Evolutionary conservation across 257 asterid species (phyloP).

Genomic region (Fraxinus quadrangulata): DNA sequence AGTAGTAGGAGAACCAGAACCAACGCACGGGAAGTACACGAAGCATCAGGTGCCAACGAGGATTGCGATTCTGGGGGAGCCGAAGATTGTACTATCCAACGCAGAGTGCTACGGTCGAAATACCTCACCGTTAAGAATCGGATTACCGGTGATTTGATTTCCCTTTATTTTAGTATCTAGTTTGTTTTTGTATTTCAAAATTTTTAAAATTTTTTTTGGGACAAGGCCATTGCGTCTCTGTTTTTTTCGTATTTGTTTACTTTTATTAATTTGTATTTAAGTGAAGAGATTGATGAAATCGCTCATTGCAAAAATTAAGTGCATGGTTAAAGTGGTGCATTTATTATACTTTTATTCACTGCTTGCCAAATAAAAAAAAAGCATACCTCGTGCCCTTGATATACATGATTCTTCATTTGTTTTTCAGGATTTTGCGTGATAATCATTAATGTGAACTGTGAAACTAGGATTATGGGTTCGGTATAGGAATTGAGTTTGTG

Average conservation of each 20-base stretch:
- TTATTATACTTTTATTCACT: neutral
- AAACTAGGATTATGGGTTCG: neutral
- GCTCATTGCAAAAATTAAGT: neutral
- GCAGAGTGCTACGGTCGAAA: slow-evolving; percentile 54
- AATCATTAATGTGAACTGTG: neutral
- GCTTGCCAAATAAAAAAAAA: neutral
- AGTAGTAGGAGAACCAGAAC: slow-evolving; percentile 36
- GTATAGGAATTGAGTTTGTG: neutral
- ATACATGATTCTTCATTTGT: neutral
- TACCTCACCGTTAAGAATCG: slow-evolving; percentile 50
- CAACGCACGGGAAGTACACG: slow-evolving; percentile 27
- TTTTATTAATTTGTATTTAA: neutral
- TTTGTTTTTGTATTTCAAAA: neutral
- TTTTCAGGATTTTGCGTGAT: neutral
- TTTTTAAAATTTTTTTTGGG: neutral
- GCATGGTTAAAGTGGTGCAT: neutral
- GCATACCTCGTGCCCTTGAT: neutral
- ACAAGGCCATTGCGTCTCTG: neutral
- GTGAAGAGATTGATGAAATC: neutral
- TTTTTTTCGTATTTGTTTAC: neutral
- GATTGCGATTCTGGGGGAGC: slow-evolving; percentile 4
- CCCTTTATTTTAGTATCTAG: neutral
- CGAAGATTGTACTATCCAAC: slow-evolving; percentile 30
- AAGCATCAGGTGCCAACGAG: slow-evolving; percentile 16
- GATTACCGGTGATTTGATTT: slow-evolving; percentile 39